Conservation (phyloP, 371 early-diverging fungal species). For the Rhizomucor miehei region DNA sequence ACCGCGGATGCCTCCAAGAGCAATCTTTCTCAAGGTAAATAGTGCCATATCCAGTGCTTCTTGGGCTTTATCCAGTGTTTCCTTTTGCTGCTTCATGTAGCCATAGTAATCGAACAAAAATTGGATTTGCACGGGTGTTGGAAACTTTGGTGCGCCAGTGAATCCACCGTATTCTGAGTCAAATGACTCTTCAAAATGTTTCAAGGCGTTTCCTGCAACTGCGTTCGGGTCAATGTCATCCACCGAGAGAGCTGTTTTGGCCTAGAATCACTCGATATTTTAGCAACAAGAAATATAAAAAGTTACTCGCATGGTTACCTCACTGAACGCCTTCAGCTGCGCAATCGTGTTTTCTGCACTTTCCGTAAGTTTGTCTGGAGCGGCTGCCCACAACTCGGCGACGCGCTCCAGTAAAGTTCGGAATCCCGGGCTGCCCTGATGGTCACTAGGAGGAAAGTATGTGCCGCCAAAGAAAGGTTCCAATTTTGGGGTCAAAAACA, state of each 20-base stretch:
- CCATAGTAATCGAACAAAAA: conserved; percentile 56
- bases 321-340: conserved; percentile 33
- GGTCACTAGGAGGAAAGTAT: conserved; percentile 62
- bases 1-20: conserved; percentile 63
- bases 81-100: conserved; percentile 23
- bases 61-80: conserved; percentile 26
- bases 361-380: conserved; percentile 36
- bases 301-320: conserved; percentile 9
- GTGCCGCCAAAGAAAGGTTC: conserved; percentile 69
- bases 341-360: conserved; percentile 39
- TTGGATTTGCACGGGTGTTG: conserved; percentile 57
- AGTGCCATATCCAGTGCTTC: conserved; percentile 57
- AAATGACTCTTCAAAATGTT: conserved; percentile 39
- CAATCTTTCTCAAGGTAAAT: conserved; percentile 52
- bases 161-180: conserved; percentile 60
- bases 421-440: conserved; percentile 52
- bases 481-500: conserved; percentile 62
- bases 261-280: conserved; percentile 2
- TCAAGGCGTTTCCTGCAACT: conserved; percentile 27
- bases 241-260: conserved; percentile 14
- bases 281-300: too few relatives aligned
- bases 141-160: conserved; percentile 63
- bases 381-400: conserved; percentile 39
- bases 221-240: conserved; percentile 12
- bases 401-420: conserved; percentile 42